Conservation (phyloP, 1,139 yeast species). For the Protomyces inundatus region DNA sequence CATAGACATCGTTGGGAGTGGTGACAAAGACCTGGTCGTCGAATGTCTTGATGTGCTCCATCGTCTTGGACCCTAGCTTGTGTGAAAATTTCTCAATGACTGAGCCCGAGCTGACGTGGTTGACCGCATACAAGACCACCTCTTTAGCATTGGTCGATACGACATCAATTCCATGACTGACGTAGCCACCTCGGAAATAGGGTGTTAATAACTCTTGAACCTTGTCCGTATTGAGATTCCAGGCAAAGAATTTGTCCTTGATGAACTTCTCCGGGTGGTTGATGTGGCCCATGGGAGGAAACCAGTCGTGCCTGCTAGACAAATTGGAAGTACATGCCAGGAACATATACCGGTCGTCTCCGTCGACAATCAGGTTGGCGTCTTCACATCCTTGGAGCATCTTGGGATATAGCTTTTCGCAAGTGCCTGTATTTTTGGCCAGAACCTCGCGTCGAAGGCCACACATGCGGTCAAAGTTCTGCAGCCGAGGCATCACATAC, state of each 20-base stretch:
- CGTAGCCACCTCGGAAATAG: slow-evolving; percentile 1
- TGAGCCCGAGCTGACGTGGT: slow-evolving; percentile 13
- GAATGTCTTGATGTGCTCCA: slow-evolving; percentile 16
- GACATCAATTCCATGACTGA: slow-evolving; percentile 22
- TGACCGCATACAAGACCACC: slow-evolving; percentile 18
- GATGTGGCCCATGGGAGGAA: slow-evolving; percentile 20
- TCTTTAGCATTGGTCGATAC: slow-evolving; percentile 3
- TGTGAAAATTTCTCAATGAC: slow-evolving; percentile 23
- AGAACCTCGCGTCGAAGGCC: slow-evolving; percentile 8
- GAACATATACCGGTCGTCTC: slow-evolving; percentile 15
- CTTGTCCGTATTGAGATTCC: slow-evolving; percentile 15
- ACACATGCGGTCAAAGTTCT: slow-evolving; percentile 8
- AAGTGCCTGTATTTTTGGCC: slow-evolving; percentile 10
- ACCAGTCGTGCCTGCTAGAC: slow-evolving; percentile 19
- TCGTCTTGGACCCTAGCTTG: slow-evolving; percentile 5
- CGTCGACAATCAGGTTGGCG: slow-evolving; percentile 17
- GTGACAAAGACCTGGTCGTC: slow-evolving; percentile 6
- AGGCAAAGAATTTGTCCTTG: slow-evolving; percentile 21
- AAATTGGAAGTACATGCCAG: slow-evolving; percentile 13
- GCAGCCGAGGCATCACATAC: slow-evolving; percentile 6
- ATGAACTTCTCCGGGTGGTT: neutral
- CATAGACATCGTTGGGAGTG: slow-evolving; percentile 22
- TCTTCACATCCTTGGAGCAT: slow-evolving; percentile 18
- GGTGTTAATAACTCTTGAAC: neutral
- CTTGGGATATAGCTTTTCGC: slow-evolving; percentile 9